Evolutionary conservation across 495 filamentous ascomycete genomes (phyloP).

Genomic region (Parachaetomium inaequale): DNA sequence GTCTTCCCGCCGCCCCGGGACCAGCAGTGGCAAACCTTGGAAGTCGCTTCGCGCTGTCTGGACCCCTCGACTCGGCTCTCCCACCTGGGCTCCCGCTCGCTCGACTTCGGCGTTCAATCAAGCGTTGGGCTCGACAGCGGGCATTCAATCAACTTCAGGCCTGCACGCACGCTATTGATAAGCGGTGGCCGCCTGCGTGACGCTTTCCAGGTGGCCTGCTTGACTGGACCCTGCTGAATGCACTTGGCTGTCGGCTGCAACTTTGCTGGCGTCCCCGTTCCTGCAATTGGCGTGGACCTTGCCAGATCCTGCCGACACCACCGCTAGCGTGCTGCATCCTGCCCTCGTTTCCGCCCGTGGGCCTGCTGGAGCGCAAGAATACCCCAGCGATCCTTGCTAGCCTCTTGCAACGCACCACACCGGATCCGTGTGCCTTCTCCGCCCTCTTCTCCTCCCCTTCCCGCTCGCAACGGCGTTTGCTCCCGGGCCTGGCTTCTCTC

Average conservation of each 20-base stretch:
- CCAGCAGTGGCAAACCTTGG: conserved; percentile 22
- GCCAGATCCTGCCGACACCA: conserved; percentile 30
- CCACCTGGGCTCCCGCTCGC: not conserved
- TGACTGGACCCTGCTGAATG: not conserved
- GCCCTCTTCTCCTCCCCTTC: conserved; percentile 22
- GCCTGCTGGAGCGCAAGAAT: conserved; percentile 16
- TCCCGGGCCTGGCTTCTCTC: not conserved
- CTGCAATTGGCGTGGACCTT: conserved; percentile 27
- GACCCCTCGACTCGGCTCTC: not conserved
- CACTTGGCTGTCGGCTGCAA: not conserved
- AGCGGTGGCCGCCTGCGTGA: conserved; percentile 19
- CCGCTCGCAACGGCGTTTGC: conserved; percentile 13
- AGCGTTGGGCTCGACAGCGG: not conserved
- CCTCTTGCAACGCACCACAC: conserved; percentile 17
- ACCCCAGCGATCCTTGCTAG: conserved; percentile 15
- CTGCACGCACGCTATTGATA: conserved; percentile 25
- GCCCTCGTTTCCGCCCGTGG: conserved; percentile 31
- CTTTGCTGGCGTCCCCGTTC: conserved; percentile 22
- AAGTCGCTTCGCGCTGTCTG: conserved; percentile 6
- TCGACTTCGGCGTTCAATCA: not conserved
- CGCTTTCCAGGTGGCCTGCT: conserved; percentile 7
- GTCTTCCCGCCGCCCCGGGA: conserved; percentile 16
- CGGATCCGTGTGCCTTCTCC: conserved; percentile 17
- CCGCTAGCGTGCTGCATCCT: conserved; percentile 37
- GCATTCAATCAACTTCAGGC: conserved; percentile 3